Percentiles rank a stretch among this genome's conserved stretches.
phyloP scores from a whole-genome alignment of 2,329 filamentous ascomycete genomes.

The Didymosphaeria variabile region DNA sequence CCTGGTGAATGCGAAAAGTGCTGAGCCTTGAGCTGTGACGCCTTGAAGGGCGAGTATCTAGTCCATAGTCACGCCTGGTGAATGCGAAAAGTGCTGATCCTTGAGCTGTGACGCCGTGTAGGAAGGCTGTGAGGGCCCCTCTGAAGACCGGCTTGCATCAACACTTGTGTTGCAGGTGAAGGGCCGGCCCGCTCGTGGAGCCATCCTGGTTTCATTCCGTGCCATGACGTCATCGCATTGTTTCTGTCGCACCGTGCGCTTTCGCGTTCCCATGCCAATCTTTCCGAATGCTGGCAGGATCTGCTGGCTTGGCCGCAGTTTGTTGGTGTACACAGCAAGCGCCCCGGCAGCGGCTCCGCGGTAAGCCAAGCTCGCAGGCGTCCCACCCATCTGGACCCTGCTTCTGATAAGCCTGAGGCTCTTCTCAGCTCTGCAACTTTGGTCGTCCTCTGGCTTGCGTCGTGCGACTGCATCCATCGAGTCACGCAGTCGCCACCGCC shows the following conservation, averaged over 20 bases:
- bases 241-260: neutral
- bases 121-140: no score
- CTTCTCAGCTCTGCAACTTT: neutral
- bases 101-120: no score
- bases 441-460: neutral
- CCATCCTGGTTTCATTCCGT: no score
- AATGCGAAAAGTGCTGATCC: neutral
- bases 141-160: neutral
- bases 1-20: neutral
- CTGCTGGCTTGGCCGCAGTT: neutral
- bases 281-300: neutral
- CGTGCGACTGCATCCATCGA: neutral
- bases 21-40: no score
- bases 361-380: neutral
- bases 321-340: no score
- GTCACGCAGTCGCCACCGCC: neutral
- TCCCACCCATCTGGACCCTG: neutral
- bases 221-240: neutral
- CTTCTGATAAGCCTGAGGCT: neutral
- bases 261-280: neutral
- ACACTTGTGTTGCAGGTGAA: neutral
- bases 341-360: neutral
- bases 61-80: neutral
- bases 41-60: conserved; percentile 50
- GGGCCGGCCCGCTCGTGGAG: no score